Evolutionary conservation across 2,329 filamentous ascomycete species (phyloP), one percentile per base, ranked within the genome.

Genomic region (Penicillium sclerotigenum): DNA sequence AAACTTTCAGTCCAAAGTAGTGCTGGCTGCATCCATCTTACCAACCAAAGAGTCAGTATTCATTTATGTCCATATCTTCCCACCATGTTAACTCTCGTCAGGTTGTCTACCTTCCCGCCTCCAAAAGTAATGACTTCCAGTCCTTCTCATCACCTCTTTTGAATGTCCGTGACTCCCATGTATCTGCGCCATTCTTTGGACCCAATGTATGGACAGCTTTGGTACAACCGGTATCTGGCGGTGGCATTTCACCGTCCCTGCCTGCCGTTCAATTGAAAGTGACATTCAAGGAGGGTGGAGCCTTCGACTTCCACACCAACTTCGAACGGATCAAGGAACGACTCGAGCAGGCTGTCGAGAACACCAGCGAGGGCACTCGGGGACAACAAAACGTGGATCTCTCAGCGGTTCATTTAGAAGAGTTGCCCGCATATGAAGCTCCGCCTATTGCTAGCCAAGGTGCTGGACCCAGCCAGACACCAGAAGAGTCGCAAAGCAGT

Each of bases 271-370:
- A 94, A 67, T 74, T 96, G 63, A 91, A 89, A 71, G 82, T 97
- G 66, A 91, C 87, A 22, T 97, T 97, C 79, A 92, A 91, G 70
- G 92, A 97, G 60, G 93, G 93, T 41, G 93, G 93, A n/a, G 92
- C 92, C 56, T 94, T 89, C 72, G 91, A 96, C 65, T 97, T 96
- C 69, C 87, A 92, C 66, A 83, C 85, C 48, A 84, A 84, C 50
- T 96, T 92, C 68, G 90, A 95, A 66, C 82, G 88, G 54, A 86
- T 97, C 61, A 91, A 90, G 70, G 92, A 96, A 69, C 83, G 91
- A 7, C 77, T 96, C 54, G 83, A 88, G 61, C 90, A 97, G 66
- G 90, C 87, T 8, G 84, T 91, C 36, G 89, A 94, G 48, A 66
- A 69, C 14, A 64, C 68, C 4, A 65, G 63, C 16, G 73, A 77